Evolutionary conservation across 2,329 filamentous ascomycete genomes (phyloP), one percentile per base, ranked within the genome.

Genomic region (Mycocentrospora acerina): DNA sequence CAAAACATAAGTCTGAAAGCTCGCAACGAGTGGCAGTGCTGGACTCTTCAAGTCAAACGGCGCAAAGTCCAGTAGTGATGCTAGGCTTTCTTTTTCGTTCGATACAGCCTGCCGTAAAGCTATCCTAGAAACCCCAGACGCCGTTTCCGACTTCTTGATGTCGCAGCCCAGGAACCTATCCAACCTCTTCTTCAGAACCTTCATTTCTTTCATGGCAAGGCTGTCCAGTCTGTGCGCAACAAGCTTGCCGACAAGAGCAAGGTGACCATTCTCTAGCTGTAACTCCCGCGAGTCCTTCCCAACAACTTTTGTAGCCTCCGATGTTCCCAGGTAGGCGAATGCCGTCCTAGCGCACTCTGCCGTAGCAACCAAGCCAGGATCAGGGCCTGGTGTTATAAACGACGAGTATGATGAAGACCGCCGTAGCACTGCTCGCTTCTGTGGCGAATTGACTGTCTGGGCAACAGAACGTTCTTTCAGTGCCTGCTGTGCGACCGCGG

Each of bases 241-340:
- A 1, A 90, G 71, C 58, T 83, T 88, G 26, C 79, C 78, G 26
- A 85, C 67, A 36, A 90, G 74, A 0, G 83, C 81, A 12, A 85
- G 79, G 75, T 88, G 86, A 37, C 86, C 87, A 42, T 75, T 82
- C 59, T 90, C 87, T 4, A 90, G 65, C 57, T 90, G 85, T 26
- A 86, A 69, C 29, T 79, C 75, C 1, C 80, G 76, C n/a, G 83
- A 69, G 8, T 76, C 68, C 8, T 81, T 68, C 7, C 76, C 72
- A 5, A 77, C 68, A 1, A 76, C 69, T 17, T 76, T 71, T 14
- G 63, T 61, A 19, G 66, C 71, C 34, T 85, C 78, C 16, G 81
- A 56, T 18, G 75, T 72, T 33, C 83, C 75, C 26, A 90, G 70
- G 33, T 80, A 82, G 6, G 76, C 69, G 55, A 90, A 88, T 2